Percentiles rank a stretch among this genome's conserved stretches.
phyloP scores from a whole-genome alignment of 1,139 yeast genomes.

The Meyerozyma athensensis region DNA sequence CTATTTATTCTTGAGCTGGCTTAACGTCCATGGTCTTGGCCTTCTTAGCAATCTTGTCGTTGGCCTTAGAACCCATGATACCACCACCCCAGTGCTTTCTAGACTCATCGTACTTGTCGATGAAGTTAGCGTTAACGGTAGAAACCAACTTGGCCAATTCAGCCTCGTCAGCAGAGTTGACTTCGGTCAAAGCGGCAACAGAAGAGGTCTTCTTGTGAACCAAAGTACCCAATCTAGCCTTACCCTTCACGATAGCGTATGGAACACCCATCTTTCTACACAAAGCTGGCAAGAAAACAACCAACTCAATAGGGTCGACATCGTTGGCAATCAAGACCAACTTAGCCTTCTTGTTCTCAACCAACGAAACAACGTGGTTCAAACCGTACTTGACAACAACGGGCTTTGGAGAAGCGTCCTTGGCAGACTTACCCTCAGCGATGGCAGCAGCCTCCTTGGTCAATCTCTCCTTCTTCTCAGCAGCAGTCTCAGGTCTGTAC shows the following conservation, averaged over 20 bases:
- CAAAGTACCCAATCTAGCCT: conserved; percentile 96
- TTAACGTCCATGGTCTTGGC: conserved; percentile 35
- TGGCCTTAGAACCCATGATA: conserved; percentile 90
- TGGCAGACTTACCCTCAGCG: conserved; percentile 95
- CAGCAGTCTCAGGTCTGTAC: conserved; percentile 96
- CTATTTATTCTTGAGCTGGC: conserved; percentile 9
- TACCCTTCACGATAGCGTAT: conserved; percentile 97
- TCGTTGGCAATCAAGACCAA: conserved; percentile 96
- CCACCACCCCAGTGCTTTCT: conserved; percentile 99
- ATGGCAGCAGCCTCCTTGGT: conserved; percentile 98
- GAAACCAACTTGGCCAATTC: conserved; percentile 89
- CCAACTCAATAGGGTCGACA: conserved; percentile 98
- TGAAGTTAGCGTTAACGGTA: conserved; percentile 87
- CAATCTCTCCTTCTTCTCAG: conserved; percentile 98
- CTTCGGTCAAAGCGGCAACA: conserved; percentile 96
- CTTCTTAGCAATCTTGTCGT: conserved; percentile 56
- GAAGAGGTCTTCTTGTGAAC: conserved; percentile 97
- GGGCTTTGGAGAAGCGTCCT: conserved; percentile 95
- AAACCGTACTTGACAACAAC: conserved; percentile 94
- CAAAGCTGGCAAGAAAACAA: conserved; percentile 93
- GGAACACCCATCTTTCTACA: conserved; percentile 99
- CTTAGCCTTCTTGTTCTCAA: conserved; percentile 98
- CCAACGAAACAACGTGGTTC: conserved; percentile 93
- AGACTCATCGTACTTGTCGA: conserved; percentile 87
- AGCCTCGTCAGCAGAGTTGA: conserved; percentile 88